Percentiles rank a stretch among this genome's conserved stretches.
Conservation (phyloP, 2,329 filamentous ascomycete genomes). For the Talaromyces islandicus region DNA sequence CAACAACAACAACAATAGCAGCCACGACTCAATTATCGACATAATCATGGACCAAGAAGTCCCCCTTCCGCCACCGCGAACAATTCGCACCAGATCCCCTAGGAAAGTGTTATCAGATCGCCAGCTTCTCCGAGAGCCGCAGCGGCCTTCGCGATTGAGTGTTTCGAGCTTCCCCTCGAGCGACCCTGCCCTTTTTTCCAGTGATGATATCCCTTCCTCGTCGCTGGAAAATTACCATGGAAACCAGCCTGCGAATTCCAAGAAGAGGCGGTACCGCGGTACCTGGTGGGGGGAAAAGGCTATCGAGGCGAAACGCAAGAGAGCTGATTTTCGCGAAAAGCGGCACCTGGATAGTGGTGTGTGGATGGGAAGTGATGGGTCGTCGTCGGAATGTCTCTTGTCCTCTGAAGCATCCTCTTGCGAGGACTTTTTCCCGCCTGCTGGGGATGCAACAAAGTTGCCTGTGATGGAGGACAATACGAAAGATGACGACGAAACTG, state of each 20-base stretch:
- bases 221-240: slow-evolving; percentile 39
- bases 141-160: slow-evolving; percentile 22
- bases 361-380: slow-evolving; percentile 44
- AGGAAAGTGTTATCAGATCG: slow-evolving; percentile 10
- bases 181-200: slow-evolving; percentile 43
- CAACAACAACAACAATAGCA: not conserved
- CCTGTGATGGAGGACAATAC: not conserved
- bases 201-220: slow-evolving; percentile 41
- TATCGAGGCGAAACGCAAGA: slow-evolving; percentile 30
- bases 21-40: not conserved
- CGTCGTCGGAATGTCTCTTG: slow-evolving; percentile 26
- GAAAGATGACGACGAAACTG: not conserved
- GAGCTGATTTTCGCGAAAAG: slow-evolving; percentile 39
- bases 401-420: slow-evolving; percentile 28
- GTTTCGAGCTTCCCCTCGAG: slow-evolving; percentile 35
- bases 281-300: slow-evolving; percentile 41
- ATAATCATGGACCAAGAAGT: slow-evolving; percentile 32
- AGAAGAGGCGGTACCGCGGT: slow-evolving; percentile 38
- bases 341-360: slow-evolving; percentile 42
- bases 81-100: slow-evolving; percentile 30
- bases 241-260: slow-evolving; percentile 1
- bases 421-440: slow-evolving; percentile 24
- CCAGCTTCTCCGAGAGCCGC: slow-evolving; percentile 11
- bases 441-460: not conserved
- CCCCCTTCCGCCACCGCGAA: slow-evolving; percentile 32